A percentile compares a stretch with the other conserved stretches of the same genome.
These are phyloP conservation scores for Aureobasidium sp. DNA, from an alignment of 2,329 filamentous ascomycete genomes.

Conservation along the genomic window DNA sequence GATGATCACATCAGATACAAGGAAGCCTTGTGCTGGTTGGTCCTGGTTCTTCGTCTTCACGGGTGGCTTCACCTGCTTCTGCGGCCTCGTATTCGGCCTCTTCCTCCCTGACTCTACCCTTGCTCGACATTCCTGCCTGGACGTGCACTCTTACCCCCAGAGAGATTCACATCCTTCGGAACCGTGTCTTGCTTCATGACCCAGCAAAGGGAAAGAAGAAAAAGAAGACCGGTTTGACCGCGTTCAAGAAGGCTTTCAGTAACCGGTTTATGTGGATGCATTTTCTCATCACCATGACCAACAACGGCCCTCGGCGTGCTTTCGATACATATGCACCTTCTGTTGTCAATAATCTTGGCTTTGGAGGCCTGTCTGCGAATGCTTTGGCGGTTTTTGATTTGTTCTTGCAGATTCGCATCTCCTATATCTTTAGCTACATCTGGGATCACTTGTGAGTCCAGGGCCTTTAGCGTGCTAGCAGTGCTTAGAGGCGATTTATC, in stretches of 20 bases:
- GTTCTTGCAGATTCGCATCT: conserved; percentile 38
- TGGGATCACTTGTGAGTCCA: conserved; percentile 42
- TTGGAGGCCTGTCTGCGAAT: conserved; percentile 23
- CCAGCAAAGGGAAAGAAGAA: conserved; percentile 25
- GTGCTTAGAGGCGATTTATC: no score
- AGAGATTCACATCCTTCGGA: conserved; percentile 24
- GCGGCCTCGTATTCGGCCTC: conserved; percentile 26
- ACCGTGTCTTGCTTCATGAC: conserved; percentile 23
- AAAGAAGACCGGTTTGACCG: conserved; percentile 23
- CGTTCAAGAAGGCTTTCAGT: conserved; percentile 24
- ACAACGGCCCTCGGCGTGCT: conserved; percentile 24
- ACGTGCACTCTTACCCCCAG: conserved; percentile 22
- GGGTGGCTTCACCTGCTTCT: conserved; percentile 26
- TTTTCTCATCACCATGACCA: conserved; percentile 26
- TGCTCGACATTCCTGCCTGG: conserved; percentile 21
- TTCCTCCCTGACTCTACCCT: conserved; percentile 25
- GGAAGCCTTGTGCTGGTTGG: conserved; percentile 16
- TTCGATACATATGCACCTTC: conserved; percentile 28
- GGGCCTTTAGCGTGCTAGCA: no score
- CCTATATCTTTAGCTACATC: conserved; percentile 43
- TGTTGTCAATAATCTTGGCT: conserved; percentile 23
- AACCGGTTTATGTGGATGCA: conserved; percentile 28
- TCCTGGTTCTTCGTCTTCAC: conserved; percentile 25
- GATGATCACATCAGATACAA: neutral
- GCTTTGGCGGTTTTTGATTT: conserved; percentile 27